Conservation (phyloP, 805 yeast species). For the Schwanniomyces vanrijiae region DNA sequence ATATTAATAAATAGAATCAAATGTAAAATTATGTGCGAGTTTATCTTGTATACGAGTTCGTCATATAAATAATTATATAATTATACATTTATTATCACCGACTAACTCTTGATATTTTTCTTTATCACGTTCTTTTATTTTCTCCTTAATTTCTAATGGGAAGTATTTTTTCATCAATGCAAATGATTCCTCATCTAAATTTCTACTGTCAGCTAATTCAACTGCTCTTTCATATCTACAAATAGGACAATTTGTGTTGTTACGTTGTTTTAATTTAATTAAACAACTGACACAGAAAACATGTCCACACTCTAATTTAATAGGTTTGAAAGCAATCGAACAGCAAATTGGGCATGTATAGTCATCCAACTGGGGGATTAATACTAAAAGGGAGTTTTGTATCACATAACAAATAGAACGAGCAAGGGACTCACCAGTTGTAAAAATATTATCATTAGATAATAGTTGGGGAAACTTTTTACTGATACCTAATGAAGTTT, state of each 20-base stretch:
- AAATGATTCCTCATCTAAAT: constrained; percentile 57
- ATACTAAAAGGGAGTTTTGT: constrained; percentile 50
- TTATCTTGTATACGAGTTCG: not conserved
- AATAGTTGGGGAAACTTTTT: constrained; percentile 46
- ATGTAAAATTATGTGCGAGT: not conserved
- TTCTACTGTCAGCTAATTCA: constrained; percentile 54
- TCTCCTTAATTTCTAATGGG: constrained; percentile 66
- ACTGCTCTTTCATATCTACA: constrained; percentile 58
- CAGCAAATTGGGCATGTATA: constrained; percentile 74
- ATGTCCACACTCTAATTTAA: constrained; percentile 62
- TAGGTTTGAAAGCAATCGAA: constrained; percentile 70
- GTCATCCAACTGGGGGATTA: constrained; percentile 75
- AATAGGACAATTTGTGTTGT: constrained; percentile 64
- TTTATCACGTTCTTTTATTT: constrained; percentile 51
- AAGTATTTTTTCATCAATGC: constrained; percentile 56
- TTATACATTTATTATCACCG: constrained; percentile 14
- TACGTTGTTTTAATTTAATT: constrained; percentile 62
- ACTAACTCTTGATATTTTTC: constrained; percentile 35
- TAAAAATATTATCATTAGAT: constrained; percentile 40
- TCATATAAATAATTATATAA: constrained; percentile 8
- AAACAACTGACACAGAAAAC: constrained; percentile 72
- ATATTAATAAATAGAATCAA: not conserved
- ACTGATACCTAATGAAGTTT: constrained; percentile 55
- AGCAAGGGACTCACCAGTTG: constrained; percentile 50
- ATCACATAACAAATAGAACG: constrained; percentile 56